Evolutionary conservation across 2,329 filamentous ascomycete species (phyloP).

Genomic region (Teratosphaeria gauchensis): DNA sequence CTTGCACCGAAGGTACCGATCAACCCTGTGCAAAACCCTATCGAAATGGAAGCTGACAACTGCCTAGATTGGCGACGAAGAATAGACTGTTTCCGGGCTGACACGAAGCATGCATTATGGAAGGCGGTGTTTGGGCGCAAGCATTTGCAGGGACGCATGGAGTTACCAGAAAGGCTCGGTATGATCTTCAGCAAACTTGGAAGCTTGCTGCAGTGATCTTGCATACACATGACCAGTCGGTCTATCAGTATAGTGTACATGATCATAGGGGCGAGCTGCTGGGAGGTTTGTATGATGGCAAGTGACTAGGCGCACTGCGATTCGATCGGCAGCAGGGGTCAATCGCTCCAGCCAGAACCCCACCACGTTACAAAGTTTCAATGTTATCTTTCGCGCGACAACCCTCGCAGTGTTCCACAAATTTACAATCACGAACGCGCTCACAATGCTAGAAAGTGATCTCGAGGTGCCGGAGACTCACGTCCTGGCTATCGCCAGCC

Average conservation of each 20-base stretch:
- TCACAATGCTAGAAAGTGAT: constrained; percentile 11
- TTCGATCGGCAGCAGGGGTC: background rate
- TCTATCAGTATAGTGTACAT: background rate
- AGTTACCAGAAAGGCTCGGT: background rate
- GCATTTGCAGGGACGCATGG: background rate
- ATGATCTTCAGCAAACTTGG: background rate
- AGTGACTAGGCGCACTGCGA: background rate
- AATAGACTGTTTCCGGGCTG: constrained; percentile 2
- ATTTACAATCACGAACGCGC: background rate
- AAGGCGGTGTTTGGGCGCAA: background rate
- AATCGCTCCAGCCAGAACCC: background rate
- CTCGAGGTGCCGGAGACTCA: constrained; percentile 48
- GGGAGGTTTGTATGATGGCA: background rate
- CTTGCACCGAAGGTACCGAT: constrained; percentile 84
- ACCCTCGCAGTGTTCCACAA: background rate
- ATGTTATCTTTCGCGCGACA: background rate
- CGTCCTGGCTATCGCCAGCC: constrained; percentile 84
- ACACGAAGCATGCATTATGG: background rate
- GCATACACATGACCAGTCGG: background rate
- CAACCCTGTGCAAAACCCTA: background rate
- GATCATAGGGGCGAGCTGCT: background rate
- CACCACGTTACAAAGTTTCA: background rate
- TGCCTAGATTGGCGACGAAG: constrained; percentile 60
- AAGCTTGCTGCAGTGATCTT: background rate
- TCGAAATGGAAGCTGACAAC: background rate